Evolutionary conservation across 2,329 filamentous ascomycete species (phyloP).

Genomic region (Monilinia laxa): DNA sequence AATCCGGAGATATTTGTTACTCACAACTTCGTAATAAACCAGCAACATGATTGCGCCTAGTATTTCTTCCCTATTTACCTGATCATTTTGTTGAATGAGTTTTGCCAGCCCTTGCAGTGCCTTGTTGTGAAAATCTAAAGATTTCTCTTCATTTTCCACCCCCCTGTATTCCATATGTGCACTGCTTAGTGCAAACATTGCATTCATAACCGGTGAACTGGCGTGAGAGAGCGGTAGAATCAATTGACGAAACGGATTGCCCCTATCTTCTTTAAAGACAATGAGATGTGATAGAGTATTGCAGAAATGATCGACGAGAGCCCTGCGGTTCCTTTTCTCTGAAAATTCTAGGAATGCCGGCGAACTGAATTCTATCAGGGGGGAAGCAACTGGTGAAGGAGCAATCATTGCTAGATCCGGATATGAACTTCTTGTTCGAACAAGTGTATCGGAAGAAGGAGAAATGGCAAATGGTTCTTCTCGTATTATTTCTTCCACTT

Average conservation of each 20-base stretch:
- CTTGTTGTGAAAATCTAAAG: slow-evolving; percentile 58
- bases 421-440: slow-evolving; percentile 35
- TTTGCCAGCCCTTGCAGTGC: slow-evolving; percentile 58
- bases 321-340: slow-evolving; percentile 52
- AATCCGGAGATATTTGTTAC: slow-evolving; percentile 33
- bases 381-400: slow-evolving; percentile 28
- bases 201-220: slow-evolving; percentile 67
- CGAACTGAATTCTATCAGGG: slow-evolving; percentile 50
- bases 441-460: slow-evolving; percentile 25
- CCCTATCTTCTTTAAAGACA: slow-evolving; percentile 62
- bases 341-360: slow-evolving; percentile 59
- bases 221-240: slow-evolving; percentile 57
- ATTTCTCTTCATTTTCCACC: slow-evolving; percentile 53
- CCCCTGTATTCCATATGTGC: slow-evolving; percentile 75
- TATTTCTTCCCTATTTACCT: slow-evolving; percentile 55
- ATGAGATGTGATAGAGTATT: slow-evolving; percentile 65
- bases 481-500: slow-evolving; percentile 35
- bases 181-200: slow-evolving; percentile 78
- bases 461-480: slow-evolving; percentile 21
- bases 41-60: slow-evolving; percentile 60
- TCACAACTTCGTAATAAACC: slow-evolving; percentile 63
- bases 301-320: slow-evolving; percentile 62
- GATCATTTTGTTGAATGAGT: slow-evolving; percentile 53
- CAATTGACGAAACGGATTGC: slow-evolving; percentile 63
- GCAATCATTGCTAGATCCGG: slow-evolving; percentile 40